Base-by-base conservation (phyloP, 805 yeast genomes). In the Blastobotrys muscicola region DNA sequence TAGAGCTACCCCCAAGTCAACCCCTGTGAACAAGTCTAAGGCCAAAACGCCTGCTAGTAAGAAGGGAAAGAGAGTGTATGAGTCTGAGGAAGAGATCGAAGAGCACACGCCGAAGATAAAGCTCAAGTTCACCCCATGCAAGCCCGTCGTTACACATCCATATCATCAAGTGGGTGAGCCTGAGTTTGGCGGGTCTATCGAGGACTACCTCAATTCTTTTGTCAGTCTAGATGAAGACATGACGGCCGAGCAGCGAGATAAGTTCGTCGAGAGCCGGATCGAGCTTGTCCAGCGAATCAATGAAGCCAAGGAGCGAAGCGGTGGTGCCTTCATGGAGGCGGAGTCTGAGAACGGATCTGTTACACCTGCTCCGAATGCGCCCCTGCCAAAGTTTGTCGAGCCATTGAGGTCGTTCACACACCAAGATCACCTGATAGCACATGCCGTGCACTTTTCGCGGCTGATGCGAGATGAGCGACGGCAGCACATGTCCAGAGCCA, bases 371-470 rank as follows among this genome's bases (percentile, higher is more conserved):
- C 38, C n/a, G 11, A 13, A 39, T 8, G 47, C 32, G 8, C 39
- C 36, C n/a, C 29, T 30, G 13, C 29, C 36, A 40, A 67, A 41
- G 60, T 79, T 47, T 77, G 72, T 50, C 57, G 65, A 64, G 29
- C 77, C 84, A 52, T 26, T 66, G 76, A 23, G 12, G 4, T 62
- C 60, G 12, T 69, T 69, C 11, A 75, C 89, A 0, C 80, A 76
- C 54, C 73, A 74, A 37, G 97, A 89, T 54, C 80, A 84, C 59
- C 64, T 92, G 26, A 60, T 86, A 0, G 73, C 80, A 1, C 97
- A 90, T 50, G 94, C 89, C 1, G 59, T 79, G 23, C 71, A 76
- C 36, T 74, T 85, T 51, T 74, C 95, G 4, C 80, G 76, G 50
- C 62, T 85, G 8, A 77, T 86, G 47, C 76, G 74, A 41, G 89